Evolutionary conservation across 192 early-diverging fungal genomes (phyloP), one percentile per base, ranked within the genome.

Genomic region (Podila clonocystis): DNA sequence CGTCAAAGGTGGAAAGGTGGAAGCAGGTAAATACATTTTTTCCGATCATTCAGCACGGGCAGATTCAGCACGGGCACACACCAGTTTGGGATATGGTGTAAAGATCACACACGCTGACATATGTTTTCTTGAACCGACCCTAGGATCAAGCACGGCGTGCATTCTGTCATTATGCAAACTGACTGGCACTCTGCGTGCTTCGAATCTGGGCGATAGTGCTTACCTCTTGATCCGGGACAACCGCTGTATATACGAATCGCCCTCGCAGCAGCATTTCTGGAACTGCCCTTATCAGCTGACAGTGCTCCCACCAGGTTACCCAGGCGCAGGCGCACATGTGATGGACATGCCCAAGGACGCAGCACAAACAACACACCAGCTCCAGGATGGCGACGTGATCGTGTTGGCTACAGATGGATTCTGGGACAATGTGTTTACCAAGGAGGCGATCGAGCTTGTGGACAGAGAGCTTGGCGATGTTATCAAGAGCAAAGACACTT

Each of bases 261-360:
- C 89, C 9, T 85, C 86, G 13, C 89, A 90, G 38, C 89, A 90
- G 48, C 89, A 90, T 75, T 90, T 89, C 63, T 90, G 88, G 68
- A 90, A 90, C 58, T 90, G 89, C 65, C 89, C 89, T 62, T 90
- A 89, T 68, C 89, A 90, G 70, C 69, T 90, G 26, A 86, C 87
- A 1, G 82, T 90, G 7, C 67, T 90, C 19, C 89, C 89, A 19
- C 86, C 87, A 38, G 77, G 77, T 34, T 88, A 89, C 58, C 87
- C 87, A 34, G 83, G 87, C 31, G 84, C 85, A 59, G 77, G 79
- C 17, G 67, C 73, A 7, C 73, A 83, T 69, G 84, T 90, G 12
- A 88, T 77, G 63, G 89, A 90, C 57, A 76, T 83, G 61, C 89
- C 89, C 17, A 88, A 88, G 33, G 89, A 90, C 62, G 89, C 83